Conservation (phyloP, 176 grass and related monocot genomes). For the Poa pratensis region DNA sequence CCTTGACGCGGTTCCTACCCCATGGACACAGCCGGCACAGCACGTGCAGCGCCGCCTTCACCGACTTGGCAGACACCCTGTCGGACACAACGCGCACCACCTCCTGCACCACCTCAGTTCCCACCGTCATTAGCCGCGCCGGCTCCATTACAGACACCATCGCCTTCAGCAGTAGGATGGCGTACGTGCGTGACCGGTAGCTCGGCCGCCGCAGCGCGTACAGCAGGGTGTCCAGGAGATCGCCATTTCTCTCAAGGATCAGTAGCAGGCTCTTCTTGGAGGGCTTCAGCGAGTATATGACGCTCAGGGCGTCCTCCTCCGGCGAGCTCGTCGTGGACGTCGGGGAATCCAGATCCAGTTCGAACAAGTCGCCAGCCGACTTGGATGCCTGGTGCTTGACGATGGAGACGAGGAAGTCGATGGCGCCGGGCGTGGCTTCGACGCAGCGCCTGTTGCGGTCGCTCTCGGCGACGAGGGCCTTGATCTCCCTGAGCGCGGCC, state of each 20-base stretch:
- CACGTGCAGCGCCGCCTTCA: conserved; percentile 66
- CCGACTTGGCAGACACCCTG: conserved; percentile 52
- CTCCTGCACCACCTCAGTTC: conserved; percentile 50
- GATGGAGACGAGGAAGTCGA: conserved; percentile 54
- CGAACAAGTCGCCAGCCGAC: background rate
- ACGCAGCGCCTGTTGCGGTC: conserved; percentile 62
- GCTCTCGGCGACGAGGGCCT: conserved; percentile 53
- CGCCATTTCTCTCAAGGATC: conserved; percentile 34
- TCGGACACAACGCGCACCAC: conserved; percentile 50
- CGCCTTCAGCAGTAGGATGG: conserved; percentile 55
- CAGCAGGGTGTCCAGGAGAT: conserved; percentile 47
- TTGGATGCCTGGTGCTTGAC: background rate
- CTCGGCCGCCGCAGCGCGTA: conserved; percentile 49
- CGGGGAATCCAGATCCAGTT: conserved; percentile 18
- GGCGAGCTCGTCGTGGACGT: conserved; percentile 36
- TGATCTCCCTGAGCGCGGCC: conserved; percentile 56
- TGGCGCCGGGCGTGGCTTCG: conserved; percentile 37
- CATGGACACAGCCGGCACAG: conserved; percentile 43
- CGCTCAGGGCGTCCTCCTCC: conserved; percentile 58
- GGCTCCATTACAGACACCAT: conserved; percentile 38
- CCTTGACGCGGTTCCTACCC: too few species aligned
- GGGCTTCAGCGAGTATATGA: conserved; percentile 60
- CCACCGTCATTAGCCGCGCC: conserved; percentile 17
- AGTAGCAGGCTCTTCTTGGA: conserved; percentile 37
- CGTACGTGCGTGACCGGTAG: conserved; percentile 60